phyloP scores from a whole-genome alignment of 177 flowering plant species.

The Tripterygium wilfordii region DNA sequence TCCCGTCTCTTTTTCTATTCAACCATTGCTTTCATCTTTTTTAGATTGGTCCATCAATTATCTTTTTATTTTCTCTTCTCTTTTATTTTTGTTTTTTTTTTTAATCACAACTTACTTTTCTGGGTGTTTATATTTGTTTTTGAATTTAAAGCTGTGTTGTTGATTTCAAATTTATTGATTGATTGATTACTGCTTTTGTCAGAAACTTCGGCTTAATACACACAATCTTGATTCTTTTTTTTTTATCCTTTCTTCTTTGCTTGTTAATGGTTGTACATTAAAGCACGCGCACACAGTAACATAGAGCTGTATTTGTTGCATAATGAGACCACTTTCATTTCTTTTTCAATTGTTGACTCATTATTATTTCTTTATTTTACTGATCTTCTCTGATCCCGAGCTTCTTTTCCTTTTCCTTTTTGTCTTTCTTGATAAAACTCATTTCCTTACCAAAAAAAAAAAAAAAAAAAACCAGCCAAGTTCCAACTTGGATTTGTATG shows the following conservation, averaged over 20 bases:
- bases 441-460: slow-evolving; percentile 2
- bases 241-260: slow-evolving; percentile 7
- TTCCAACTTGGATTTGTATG: too few species aligned
- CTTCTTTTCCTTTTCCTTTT: slow-evolving; percentile 1
- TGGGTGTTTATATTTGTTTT: too few species aligned
- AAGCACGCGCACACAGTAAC: slow-evolving; percentile 8
- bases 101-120: too few species aligned
- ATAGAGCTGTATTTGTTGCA: too few species aligned
- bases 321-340: slow-evolving; percentile 13
- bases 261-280: slow-evolving; percentile 6
- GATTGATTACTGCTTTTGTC: slow-evolving; percentile 6
- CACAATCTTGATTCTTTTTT: slow-evolving; percentile 1
- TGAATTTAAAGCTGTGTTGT: too few species aligned
- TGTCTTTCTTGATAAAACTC: slow-evolving; percentile 3
- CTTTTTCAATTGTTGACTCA: slow-evolving; percentile 10
- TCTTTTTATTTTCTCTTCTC: not conserved
- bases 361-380: not conserved
- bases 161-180: not conserved
- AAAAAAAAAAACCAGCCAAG: too few species aligned
- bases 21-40: slow-evolving; percentile 14
- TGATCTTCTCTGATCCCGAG: slow-evolving; percentile 28
- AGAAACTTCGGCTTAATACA: slow-evolving; percentile 21
- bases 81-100: not conserved
- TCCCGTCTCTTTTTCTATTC: slow-evolving; percentile 20
- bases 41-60: slow-evolving; percentile 7